These are phyloP conservation scores for Coemansia sp. DNA, from an alignment of 371 early-diverging fungal genomes.

Conservation along the genomic window DNA sequence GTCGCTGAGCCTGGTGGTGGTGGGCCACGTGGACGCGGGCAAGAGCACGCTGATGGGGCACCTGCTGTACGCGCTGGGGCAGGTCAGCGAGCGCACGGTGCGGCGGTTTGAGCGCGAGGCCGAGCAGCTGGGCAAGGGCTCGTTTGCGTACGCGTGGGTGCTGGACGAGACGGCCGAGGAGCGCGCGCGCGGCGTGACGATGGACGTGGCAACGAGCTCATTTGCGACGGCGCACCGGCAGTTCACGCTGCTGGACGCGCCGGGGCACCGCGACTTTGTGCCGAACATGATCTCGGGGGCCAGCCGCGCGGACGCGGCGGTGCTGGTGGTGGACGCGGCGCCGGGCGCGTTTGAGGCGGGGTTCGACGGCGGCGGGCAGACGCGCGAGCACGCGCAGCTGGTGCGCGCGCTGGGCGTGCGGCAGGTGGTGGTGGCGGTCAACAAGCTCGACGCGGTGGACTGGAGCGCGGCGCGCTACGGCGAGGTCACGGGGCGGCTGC, in stretches of 20 bases:
- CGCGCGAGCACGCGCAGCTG: constrained; percentile 93
- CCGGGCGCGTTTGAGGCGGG: constrained; percentile 97
- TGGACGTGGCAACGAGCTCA: constrained; percentile 89
- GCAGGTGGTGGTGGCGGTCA: constrained; percentile 87
- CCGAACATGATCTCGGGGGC: constrained; percentile 99
- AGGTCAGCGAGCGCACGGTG: constrained; percentile 87
- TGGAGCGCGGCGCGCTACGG: constrained; percentile 79
- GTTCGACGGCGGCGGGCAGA: constrained; percentile 95
- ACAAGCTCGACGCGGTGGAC: constrained; percentile 83
- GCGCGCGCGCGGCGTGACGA: constrained; percentile 90
- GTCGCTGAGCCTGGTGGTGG: constrained; percentile 79
- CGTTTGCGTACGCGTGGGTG: constrained; percentile 96
- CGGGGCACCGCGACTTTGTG: constrained; percentile 99
- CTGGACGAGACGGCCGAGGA: constrained; percentile 94
- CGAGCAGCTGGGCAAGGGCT: constrained; percentile 87
- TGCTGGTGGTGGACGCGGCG: constrained; percentile 92
- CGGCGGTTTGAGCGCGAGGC: constrained; percentile 92
- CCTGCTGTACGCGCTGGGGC: constrained; percentile 81
- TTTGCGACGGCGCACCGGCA: constrained; percentile 81
- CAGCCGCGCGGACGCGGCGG: constrained; percentile 93
- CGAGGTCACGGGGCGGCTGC: constrained; percentile 66
- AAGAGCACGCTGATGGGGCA: constrained; percentile 99
- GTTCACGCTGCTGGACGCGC: constrained; percentile 94
- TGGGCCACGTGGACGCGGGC: constrained; percentile 99
- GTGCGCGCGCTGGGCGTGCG: constrained; percentile 85